A percentile compares a stretch with the other conserved stretches of the same genome.
These are phyloP conservation scores for Huntiella savannae DNA, from an alignment of 2,329 filamentous ascomycete genomes.

Conservation along the genomic window DNA sequence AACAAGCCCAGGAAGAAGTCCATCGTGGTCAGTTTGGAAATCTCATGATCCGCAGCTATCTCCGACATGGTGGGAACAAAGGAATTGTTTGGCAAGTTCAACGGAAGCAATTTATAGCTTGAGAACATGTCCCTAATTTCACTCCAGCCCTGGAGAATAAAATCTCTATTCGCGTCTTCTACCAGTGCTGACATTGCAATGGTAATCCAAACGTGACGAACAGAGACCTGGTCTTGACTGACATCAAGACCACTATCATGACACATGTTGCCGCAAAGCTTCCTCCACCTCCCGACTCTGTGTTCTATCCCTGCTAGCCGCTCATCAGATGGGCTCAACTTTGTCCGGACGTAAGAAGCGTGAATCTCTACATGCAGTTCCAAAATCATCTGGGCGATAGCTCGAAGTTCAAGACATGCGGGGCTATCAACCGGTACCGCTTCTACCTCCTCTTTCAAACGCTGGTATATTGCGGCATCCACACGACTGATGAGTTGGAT, in stretches of 20 bases:
- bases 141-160: constrained; percentile 38
- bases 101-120: constrained; percentile 20
- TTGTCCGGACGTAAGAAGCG: constrained; percentile 18
- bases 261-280: constrained; percentile 5
- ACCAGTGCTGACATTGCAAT: constrained; percentile 33
- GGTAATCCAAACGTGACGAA: constrained; percentile 39
- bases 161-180: constrained; percentile 34
- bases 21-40: constrained; percentile 83
- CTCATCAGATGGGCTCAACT: constrained; percentile 5
- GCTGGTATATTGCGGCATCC: constrained; percentile 32
- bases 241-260: constrained; percentile 1
- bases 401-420: constrained; percentile 3
- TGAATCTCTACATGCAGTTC: constrained; percentile 44
- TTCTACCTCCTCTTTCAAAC: constrained; percentile 11
- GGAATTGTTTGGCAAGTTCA: constrained; percentile 62
- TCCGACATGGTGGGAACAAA: constrained; percentile 75
- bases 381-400: constrained; percentile 36
- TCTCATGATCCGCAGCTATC: constrained; percentile 70
- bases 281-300: constrained; percentile 7
- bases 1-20: constrained; percentile 91
- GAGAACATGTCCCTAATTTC: constrained; percentile 34
- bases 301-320: constrained; percentile 3
- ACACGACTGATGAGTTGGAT: constrained; percentile 35
- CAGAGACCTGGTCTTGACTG: constrained; percentile 22
- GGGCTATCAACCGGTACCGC: neutral